Conservation (phyloP, 495 filamentous ascomycete species). For the Penicillium atrosanguineum region DNA sequence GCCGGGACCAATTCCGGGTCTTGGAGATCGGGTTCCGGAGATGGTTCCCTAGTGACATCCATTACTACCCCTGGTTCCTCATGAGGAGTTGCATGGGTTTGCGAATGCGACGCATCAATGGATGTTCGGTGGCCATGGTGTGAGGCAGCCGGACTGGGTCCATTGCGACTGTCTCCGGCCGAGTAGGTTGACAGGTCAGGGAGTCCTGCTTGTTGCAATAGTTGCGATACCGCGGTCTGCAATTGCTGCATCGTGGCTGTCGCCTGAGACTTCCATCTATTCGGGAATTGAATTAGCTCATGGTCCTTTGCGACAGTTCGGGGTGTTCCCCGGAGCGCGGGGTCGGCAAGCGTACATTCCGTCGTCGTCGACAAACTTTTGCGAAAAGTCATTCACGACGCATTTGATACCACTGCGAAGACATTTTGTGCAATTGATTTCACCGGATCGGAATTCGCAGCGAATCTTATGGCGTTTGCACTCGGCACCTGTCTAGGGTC, state of each 20-base stretch:
- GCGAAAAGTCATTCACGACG: slow-evolving; percentile 49
- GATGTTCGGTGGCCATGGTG: slow-evolving; percentile 27
- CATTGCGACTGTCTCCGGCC: slow-evolving; percentile 29
- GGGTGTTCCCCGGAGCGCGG: not conserved
- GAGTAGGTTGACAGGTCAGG: slow-evolving; percentile 41
- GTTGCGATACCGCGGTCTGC: slow-evolving; percentile 43
- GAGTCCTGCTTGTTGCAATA: slow-evolving; percentile 39
- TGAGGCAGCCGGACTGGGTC: slow-evolving; percentile 33
- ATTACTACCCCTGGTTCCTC: slow-evolving; percentile 34
- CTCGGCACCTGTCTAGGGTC: slow-evolving; percentile 35
- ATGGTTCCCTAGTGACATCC: slow-evolving; percentile 50
- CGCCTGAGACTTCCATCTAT: slow-evolving; percentile 47
- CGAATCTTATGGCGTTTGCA: slow-evolving; percentile 50
- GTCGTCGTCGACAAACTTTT: slow-evolving; percentile 50
- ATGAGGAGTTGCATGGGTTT: slow-evolving; percentile 23
- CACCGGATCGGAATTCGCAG: slow-evolving; percentile 44
- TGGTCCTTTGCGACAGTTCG: not conserved
- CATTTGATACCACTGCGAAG: slow-evolving; percentile 47
- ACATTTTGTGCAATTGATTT: slow-evolving; percentile 45
- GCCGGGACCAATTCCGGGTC: slow-evolving; percentile 49
- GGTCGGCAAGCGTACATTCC: slow-evolving; percentile 32
- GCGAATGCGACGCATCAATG: slow-evolving; percentile 25
- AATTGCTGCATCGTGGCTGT: slow-evolving; percentile 40
- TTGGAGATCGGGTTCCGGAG: slow-evolving; percentile 50
- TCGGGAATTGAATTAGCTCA: slow-evolving; percentile 4